phyloP scores from a whole-genome alignment of 2,329 filamentous ascomycete genomes.

The Boeremia lycopersici region DNA sequence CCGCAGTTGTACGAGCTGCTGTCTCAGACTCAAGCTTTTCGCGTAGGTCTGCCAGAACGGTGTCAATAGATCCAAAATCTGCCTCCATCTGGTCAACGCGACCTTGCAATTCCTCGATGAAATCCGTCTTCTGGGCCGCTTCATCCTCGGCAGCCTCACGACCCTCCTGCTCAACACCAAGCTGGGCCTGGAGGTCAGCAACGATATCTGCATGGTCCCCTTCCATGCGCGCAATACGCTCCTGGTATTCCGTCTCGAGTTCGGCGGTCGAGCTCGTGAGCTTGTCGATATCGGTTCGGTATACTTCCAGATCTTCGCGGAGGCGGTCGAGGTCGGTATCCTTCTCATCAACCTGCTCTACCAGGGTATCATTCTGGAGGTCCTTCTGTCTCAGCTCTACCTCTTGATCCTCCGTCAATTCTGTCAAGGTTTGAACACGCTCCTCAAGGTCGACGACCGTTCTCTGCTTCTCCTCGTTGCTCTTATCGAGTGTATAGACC shows the following conservation, averaged over 20 bases:
- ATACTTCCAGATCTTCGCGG: slow-evolving; percentile 47
- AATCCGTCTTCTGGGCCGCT: slow-evolving; percentile 45
- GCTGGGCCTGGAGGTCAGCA: slow-evolving; percentile 44
- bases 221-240: slow-evolving; percentile 47
- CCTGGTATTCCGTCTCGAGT: slow-evolving; percentile 49
- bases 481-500: slow-evolving; percentile 45
- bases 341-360: slow-evolving; percentile 41
- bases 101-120: slow-evolving; percentile 49
- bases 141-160: slow-evolving; percentile 49
- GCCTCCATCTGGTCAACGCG: slow-evolving; percentile 46
- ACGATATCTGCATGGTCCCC: slow-evolving; percentile 46
- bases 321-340: slow-evolving; percentile 46
- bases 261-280: slow-evolving; percentile 46
- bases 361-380: slow-evolving; percentile 34
- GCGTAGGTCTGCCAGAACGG: slow-evolving; percentile 42
- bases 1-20: slow-evolving; percentile 39
- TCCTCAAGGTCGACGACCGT: slow-evolving; percentile 48
- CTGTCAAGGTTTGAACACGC: slow-evolving; percentile 30
- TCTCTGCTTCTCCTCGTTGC: slow-evolving; percentile 46
- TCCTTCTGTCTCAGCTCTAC: slow-evolving; percentile 40
- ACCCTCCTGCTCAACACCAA: slow-evolving; percentile 45
- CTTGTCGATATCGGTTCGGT: slow-evolving; percentile 47
- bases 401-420: slow-evolving; percentile 43
- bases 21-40: slow-evolving; percentile 45
- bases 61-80: slow-evolving; percentile 42